Base-by-base conservation (phyloP, 2,329 filamentous ascomycete genomes). In the Xylaria sp. region DNA sequence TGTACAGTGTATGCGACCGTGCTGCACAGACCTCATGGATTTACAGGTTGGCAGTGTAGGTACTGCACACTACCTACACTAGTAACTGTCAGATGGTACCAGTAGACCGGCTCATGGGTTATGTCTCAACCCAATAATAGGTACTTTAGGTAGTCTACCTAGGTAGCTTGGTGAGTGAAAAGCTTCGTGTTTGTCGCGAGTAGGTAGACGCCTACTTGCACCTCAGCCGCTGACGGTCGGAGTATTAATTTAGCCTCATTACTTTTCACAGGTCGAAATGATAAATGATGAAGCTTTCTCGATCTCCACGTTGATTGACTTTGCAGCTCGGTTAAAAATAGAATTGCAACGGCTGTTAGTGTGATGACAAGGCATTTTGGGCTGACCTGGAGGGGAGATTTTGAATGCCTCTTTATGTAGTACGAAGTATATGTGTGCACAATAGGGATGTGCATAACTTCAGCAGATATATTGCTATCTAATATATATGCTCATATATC, bases 321-420 rank as follows among this genome's bases (percentile, higher is more conserved):
- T 63, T 59, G 39, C 39, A 51, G 44, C 20, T 55, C 51, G 45
- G 45, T 65, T 68, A 68, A 65, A 68, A 68, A 68, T 68, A 68
- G 66, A 68, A 53, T 64, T 20, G 27, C 47, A 65, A 65, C 65
- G 60, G 65, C 25, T 44, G 42, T 49, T 63, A 60, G 60, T 56
- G 55, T 33, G 33, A 25, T 63, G 29, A 67, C 44, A 9, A 58
- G 51, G 56, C 56, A 55, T 56, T 39, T 61, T 60, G 60, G 60
- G 56, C 55, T 39, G 39, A n/a, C 22, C n/a, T n/a, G n/a, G 36
- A 51, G 25, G 13, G 29, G 38, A 57, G 51, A 57, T 33, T 50
- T 50, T 42, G 22, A 29, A 54, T 20, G 50, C n/a, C n/a, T n/a
- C n/a, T n/a, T n/a, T n/a, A n/a, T n/a, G n/a, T n/a, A n/a, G n/a